Percentiles rank a stretch among this genome's conserved stretches.
Conservation (phyloP, 1,139 yeast genomes). For the Protomyces inouyei region DNA sequence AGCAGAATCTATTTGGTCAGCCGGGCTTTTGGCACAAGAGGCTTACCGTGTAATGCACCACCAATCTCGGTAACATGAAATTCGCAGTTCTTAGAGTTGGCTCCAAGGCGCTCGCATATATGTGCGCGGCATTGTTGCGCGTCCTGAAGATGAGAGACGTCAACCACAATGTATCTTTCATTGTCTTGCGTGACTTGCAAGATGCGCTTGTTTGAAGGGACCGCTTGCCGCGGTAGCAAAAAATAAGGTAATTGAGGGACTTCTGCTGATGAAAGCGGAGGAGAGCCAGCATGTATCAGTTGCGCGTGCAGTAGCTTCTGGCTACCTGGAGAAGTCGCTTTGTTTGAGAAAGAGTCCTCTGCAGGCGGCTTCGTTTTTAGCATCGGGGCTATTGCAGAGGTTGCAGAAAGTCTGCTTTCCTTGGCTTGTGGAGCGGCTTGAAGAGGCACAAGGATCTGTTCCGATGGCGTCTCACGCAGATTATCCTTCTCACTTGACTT, state of each 20-base stretch:
- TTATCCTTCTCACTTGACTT: not conserved
- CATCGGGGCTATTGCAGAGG: no score
- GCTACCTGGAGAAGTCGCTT: not conserved
- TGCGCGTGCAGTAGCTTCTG: not conserved
- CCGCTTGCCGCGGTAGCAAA: not conserved
- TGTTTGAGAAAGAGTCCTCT: not conserved
- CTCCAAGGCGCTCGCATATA: conserved; percentile 44
- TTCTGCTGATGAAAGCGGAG: no score
- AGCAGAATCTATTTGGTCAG: conserved; percentile 50
- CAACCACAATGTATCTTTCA: conserved; percentile 49
- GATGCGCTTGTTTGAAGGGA: conserved; percentile 34
- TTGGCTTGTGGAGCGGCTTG: no score
- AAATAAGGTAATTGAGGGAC: not conserved
- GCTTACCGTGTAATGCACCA: conserved; percentile 38
- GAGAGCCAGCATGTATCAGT: not conserved
- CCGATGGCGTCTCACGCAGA: not conserved
- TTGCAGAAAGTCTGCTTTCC: no score
- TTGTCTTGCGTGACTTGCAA: conserved; percentile 61
- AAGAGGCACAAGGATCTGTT: not conserved
- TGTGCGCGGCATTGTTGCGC: conserved; percentile 42
- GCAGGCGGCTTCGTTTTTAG: not conserved
- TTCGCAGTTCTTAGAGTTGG: conserved; percentile 42
- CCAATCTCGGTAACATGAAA: conserved; percentile 71
- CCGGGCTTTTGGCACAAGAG: not conserved
- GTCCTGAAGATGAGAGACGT: conserved; percentile 40